Conservation (phyloP, 768 basidiomycete species). For the Kwoniella bestiolae region DNA sequence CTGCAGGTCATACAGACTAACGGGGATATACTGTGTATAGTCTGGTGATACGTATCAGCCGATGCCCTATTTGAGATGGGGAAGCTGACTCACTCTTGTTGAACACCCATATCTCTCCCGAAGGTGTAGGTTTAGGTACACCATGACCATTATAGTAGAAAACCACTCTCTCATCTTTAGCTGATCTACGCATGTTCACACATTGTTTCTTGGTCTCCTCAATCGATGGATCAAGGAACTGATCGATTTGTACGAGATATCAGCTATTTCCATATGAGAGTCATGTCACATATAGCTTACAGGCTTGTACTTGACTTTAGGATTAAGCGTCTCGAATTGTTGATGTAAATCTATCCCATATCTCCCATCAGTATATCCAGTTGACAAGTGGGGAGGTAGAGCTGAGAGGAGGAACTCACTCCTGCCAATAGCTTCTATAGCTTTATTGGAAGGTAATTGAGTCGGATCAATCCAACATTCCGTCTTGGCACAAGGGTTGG, state of each 20-base stretch:
- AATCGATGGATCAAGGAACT: conserved; percentile 90
- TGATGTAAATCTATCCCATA: conserved; percentile 69
- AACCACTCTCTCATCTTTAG: conserved; percentile 89
- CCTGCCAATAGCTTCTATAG: conserved; percentile 87
- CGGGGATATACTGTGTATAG: conserved; percentile 98
- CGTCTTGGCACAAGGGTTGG: conserved; percentile 88
- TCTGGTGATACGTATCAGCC: conserved; percentile 44
- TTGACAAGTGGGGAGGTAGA: background rate
- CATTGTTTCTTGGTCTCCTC: conserved; percentile 92
- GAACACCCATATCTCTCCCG: conserved; percentile 97
- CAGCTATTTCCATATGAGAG: background rate
- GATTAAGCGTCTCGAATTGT: conserved; percentile 93
- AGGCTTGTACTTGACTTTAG: conserved; percentile 88
- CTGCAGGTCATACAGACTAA: conserved; percentile 90
- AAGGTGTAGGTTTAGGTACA: conserved; percentile 92
- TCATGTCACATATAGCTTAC: conserved; percentile 34
- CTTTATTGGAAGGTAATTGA: conserved; percentile 87
- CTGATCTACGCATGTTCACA: conserved; percentile 76
- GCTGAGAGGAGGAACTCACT: conserved; percentile 55
- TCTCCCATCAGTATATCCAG: background rate
- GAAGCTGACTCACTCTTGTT: conserved; percentile 65
- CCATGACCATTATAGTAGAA: conserved; percentile 99
- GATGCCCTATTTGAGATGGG: background rate
- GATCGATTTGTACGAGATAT: background rate
- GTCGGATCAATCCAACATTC: conserved; percentile 99